These are phyloP conservation scores for Axilococcus clingmanii DNA, from an alignment of 139 green algal species.

Conservation along the genomic window DNA sequence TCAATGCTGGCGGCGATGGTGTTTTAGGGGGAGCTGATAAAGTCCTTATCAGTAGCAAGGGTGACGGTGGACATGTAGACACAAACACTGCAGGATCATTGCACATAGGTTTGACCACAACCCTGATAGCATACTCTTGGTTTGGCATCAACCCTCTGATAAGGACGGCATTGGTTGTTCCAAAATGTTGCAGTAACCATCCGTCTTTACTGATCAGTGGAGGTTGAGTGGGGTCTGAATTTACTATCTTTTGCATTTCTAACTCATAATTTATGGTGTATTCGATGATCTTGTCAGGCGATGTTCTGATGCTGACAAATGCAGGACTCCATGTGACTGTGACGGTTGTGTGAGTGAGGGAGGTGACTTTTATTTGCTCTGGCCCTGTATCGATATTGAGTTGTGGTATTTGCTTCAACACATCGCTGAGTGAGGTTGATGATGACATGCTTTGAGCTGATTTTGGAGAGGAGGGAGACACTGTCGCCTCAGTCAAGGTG, in stretches of 20 bases:
- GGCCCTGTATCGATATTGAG: too few relatives aligned
- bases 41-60: conserved; percentile 31
- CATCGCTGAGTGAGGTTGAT: too few relatives aligned
- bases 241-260: conserved; percentile 27
- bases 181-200: conserved; percentile 22
- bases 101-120: conserved; percentile 13
- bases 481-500: too few relatives aligned
- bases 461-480: too few relatives aligned
- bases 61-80: conserved; percentile 16
- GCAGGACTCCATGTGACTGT: conserved; percentile 18
- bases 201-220: conserved; percentile 7
- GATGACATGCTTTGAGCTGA: too few relatives aligned
- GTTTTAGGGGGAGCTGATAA: conserved; percentile 28
- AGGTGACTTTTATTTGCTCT: too few relatives aligned
- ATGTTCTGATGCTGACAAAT: conserved; percentile 4
- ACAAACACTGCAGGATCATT: conserved; percentile 14
- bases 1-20: conserved; percentile 28
- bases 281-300: conserved; percentile 2
- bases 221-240: too few relatives aligned
- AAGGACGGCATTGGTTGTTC: conserved; percentile 27
- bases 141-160: conserved; percentile 39
- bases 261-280: conserved; percentile 18
- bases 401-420: too few relatives aligned
- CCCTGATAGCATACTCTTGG: conserved; percentile 33
- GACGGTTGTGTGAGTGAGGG: too few relatives aligned